These are phyloP conservation scores for Hymenoscyphus repandus DNA, from an alignment of 2,329 filamentous ascomycete species.

Conservation along the genomic window DNA sequence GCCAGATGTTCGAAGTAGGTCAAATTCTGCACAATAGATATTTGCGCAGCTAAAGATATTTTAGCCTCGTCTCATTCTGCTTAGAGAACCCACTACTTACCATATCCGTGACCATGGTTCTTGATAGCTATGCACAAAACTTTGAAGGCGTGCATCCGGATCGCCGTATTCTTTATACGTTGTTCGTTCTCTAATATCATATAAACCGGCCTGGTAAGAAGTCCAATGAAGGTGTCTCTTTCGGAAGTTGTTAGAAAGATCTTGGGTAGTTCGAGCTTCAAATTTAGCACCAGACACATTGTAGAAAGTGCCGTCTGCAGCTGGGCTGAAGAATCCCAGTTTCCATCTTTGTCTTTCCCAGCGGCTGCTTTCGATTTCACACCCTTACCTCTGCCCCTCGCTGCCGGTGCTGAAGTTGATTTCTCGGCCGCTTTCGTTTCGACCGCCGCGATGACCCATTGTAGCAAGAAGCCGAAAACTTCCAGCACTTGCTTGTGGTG, in stretches of 20 bases:
- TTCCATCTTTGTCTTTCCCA: constrained; percentile 56
- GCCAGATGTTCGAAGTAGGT: constrained; percentile 99
- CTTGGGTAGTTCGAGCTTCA: constrained; percentile 78
- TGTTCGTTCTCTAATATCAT: constrained; percentile 91
- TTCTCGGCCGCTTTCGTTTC: constrained; percentile 93
- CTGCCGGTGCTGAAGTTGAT: constrained; percentile 64
- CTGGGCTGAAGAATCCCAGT: constrained; percentile 85
- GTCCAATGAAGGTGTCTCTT: constrained; percentile 85
- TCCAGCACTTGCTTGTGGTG: constrained; percentile 91
- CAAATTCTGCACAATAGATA: constrained; percentile 93
- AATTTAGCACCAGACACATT: constrained; percentile 92
- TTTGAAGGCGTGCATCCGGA: constrained; percentile 96
- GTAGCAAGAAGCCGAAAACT: constrained; percentile 87
- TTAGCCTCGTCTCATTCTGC: constrained; percentile 26
- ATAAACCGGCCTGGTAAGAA: constrained; percentile 91
- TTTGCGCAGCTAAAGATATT: constrained; percentile 71
- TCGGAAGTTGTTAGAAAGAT: constrained; percentile 97
- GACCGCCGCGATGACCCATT: constrained; percentile 93
- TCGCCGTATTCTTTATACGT: constrained; percentile 79
- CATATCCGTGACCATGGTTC: constrained; percentile 94
- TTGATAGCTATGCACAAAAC: constrained; percentile 95
- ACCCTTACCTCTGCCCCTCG: constrained; percentile 67
- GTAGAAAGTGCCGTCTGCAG: constrained; percentile 83
- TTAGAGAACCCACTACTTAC: constrained; percentile 43
- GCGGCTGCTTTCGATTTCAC: constrained; percentile 69